Base-by-base conservation (phyloP, 495 filamentous ascomycete species). In the Geoglossum glabrum region DNA sequence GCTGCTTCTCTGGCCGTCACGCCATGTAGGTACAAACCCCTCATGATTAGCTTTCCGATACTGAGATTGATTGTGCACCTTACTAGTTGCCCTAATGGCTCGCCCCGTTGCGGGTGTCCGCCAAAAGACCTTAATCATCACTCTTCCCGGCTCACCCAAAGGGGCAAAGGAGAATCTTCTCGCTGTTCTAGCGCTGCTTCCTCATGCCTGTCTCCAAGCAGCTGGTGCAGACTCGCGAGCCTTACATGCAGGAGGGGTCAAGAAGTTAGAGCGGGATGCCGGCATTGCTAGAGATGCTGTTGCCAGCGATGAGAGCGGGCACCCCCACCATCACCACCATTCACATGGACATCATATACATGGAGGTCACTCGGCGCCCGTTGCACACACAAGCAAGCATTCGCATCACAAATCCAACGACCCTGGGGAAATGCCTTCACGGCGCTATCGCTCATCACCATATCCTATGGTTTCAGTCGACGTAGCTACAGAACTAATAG, bases 121-220 rank as follows among this genome's bases (percentile, higher is more conserved):
- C 31, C 81, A 89, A 60, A 82, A 81, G 60, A 82, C 88, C 6
- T 69, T 99, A 54, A 87, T 99, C 47, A 71, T 96, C 51, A 97
- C 92, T 0, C 74, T 99, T 40, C 92, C 92, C 0, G 92, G 92
- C 26, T 96, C 92, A 1, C 93, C 93, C 1, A 96, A 95, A 72
- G 92, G 89, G n/a, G 92, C 92, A 2, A 83, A 79, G 64, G 92
- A 99, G 71, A 99, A 97, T 65, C 78, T 99, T n/a, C 79, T 86
- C 64, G 80, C 88, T 1, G 72, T 97, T n/a, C 69, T 99, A 43
- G 93, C 85, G 64, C 81, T 88, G 49, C 73, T 99, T 1, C 89
- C 92, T 0, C 92, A 99, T 70, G 93, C 93, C 30, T 99, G 92
- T 60, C 71, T 83, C 23, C 92, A 97, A 72, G 85, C 86, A 59